phyloP scores from a whole-genome alignment of 371 early-diverging fungal species.

The Basidiobolus heterosporus region DNA sequence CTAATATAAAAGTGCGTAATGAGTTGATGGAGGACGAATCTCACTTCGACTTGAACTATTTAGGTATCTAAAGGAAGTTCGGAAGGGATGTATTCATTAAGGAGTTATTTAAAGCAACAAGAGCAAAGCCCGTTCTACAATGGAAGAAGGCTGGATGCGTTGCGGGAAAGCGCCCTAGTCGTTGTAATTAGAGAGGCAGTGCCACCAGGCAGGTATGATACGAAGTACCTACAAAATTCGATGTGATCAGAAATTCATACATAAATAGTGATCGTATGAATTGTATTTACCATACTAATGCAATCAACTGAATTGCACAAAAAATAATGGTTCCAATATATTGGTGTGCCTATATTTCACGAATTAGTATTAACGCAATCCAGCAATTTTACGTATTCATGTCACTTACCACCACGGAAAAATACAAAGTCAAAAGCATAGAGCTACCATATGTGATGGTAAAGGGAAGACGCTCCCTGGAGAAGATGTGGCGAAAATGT shows the following conservation, averaged over 20 bases:
- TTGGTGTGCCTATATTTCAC: slow-evolving; percentile 8
- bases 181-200: slow-evolving; percentile 1
- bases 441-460: slow-evolving; percentile 24
- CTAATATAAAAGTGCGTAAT: too few species aligned
- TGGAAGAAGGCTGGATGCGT: too few species aligned
- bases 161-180: too few species aligned
- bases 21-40: too few species aligned
- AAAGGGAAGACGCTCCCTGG: slow-evolving; percentile 23
- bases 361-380: neutral
- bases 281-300: slow-evolving; percentile 21
- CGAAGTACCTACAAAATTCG: slow-evolving; percentile 17
- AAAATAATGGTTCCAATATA: slow-evolving; percentile 24
- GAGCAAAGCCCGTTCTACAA: too few species aligned
- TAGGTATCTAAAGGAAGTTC: too few species aligned
- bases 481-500: slow-evolving; percentile 25
- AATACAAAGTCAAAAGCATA: slow-evolving; percentile 26
- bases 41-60: too few species aligned
- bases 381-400: neutral
- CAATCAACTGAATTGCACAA: slow-evolving; percentile 22
- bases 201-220: slow-evolving; percentile 34
- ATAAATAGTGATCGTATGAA: neutral
- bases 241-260: neutral
- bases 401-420: slow-evolving; percentile 14
- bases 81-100: too few species aligned
- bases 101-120: too few species aligned